Evolutionary conservation across 2,329 filamentous ascomycete species (phyloP), one percentile per base, ranked within the genome.

Genomic region (Pseudogymnoascus sp.): DNA sequence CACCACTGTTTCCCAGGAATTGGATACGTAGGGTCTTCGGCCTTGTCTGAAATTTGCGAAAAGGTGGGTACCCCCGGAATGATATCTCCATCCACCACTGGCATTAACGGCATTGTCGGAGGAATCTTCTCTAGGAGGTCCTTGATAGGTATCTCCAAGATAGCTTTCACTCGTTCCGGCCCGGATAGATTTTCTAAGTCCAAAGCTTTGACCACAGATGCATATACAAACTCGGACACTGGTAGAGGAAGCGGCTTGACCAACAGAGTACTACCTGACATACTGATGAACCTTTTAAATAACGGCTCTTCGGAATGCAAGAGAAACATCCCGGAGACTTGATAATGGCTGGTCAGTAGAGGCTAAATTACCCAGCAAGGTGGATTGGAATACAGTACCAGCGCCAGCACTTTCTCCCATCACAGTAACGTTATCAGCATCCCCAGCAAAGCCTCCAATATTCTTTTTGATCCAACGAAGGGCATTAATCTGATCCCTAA

Each of bases 401-500:
- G 72, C 79, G 33, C 81, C 81, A 5, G 78, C 78, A 59, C 77
- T 80, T 66, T 82, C 76, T 14, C 81, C 81, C n/a, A 76, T 71
- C 6, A 76, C 65, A 0, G 74, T 75, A 24, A 75, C 68, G 14
- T 67, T 66, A 2, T 68, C 61, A 5, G 71, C 69, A 62, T 76
- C 72, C n/a, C 74, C 74, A 3, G 73, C 73, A 62, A 77, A 76
- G 6, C 71, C 70, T 1, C 67, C 62, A 56, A 76, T 73, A 56
- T 76, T 67, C 6, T 69, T 67, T 38, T 71, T 64, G 11, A 76
- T 66, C 74, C 73, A 76, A n/a, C 70, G 66, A 0, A 76, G 62
- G 2, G 70, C 75, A 19, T 69, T 64, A 6, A 71, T 70, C 50
- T 76, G 74, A 62, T 78, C 80, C 4, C 26, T 75, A 68, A 82